Evolutionary conservation across 2,329 filamentous ascomycete species (phyloP).

Genomic region (Pseudogymnoascus sp.): DNA sequence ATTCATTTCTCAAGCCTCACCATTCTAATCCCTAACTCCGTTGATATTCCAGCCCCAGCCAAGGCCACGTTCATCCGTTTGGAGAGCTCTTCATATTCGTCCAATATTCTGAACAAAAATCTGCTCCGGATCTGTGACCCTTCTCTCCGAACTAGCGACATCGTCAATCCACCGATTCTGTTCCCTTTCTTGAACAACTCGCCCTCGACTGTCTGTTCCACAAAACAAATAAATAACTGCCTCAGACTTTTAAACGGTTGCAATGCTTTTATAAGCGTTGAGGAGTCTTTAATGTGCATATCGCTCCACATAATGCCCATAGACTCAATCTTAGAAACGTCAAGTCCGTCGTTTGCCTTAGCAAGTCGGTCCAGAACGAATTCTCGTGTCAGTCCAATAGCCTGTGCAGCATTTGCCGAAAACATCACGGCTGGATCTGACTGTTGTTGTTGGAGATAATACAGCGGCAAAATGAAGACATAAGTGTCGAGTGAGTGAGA

Average conservation of each 20-base stretch:
- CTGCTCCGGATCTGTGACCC: not conserved
- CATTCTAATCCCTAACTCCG: not conserved
- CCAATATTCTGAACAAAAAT: not conserved
- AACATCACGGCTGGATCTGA: constrained; percentile 1
- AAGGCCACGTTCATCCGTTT: not conserved
- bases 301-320: constrained; percentile 1
- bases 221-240: not conserved
- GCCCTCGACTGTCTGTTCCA: not conserved
- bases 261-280: not conserved
- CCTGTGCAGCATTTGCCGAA: not conserved
- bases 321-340: not conserved
- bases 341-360: not conserved
- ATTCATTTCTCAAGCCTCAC: constrained; percentile 1
- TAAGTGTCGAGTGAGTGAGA: not conserved
- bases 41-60: not conserved
- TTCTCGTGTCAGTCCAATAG: not conserved
- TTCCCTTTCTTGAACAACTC: not conserved
- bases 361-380: not conserved
- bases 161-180: not conserved
- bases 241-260: not conserved
- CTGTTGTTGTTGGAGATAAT: not conserved
- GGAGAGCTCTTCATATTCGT: not conserved
- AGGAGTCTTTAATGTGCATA: not conserved
- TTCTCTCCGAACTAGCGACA: not conserved
- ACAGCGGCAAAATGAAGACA: not conserved